These are phyloP conservation scores for Nothopassalora personata DNA, from an alignment of 2,329 filamentous ascomycete species.

Conservation along the genomic window DNA sequence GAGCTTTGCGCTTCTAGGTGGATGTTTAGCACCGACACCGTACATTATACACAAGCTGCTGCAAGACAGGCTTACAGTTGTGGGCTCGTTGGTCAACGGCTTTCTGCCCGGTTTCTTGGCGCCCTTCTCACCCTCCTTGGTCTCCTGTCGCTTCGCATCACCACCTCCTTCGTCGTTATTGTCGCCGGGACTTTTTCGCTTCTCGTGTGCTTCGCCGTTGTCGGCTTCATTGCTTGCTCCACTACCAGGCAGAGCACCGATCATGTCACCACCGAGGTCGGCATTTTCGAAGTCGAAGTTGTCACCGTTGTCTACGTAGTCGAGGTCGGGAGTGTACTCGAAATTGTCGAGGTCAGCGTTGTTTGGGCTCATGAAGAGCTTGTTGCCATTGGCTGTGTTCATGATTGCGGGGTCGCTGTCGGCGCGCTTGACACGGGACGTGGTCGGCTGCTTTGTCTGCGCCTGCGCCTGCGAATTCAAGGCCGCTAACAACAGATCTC, in stretches of 20 bases:
- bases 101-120: constrained; percentile 96
- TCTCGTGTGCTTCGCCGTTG: constrained; percentile 54
- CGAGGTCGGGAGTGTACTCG: constrained; percentile 65
- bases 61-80: constrained; percentile 62
- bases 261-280: constrained; percentile 57
- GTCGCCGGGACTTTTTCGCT: constrained; percentile 65
- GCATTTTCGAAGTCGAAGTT: constrained; percentile 70
- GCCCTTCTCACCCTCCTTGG: constrained; percentile 74
- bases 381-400: constrained; percentile 17
- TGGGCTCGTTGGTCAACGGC: constrained; percentile 90
- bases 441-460: constrained; percentile 15
- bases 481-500: constrained; percentile 45
- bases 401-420: constrained; percentile 18
- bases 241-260: constrained; percentile 65
- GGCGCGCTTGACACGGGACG: constrained; percentile 5
- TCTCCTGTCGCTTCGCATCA: constrained; percentile 71
- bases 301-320: constrained; percentile 71
- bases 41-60: neutral
- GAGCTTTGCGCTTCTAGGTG: constrained; percentile 82
- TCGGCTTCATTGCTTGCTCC: constrained; percentile 29
- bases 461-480: constrained; percentile 42
- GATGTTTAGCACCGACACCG: neutral
- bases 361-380: constrained; percentile 28
- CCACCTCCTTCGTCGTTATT: constrained; percentile 57
- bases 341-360: constrained; percentile 24